A percentile compares a stretch with the other conserved stretches of the same genome.
Conservation (phyloP, 768 basidiomycete genomes). For the Pilatotrama ljubarskyi region DNA sequence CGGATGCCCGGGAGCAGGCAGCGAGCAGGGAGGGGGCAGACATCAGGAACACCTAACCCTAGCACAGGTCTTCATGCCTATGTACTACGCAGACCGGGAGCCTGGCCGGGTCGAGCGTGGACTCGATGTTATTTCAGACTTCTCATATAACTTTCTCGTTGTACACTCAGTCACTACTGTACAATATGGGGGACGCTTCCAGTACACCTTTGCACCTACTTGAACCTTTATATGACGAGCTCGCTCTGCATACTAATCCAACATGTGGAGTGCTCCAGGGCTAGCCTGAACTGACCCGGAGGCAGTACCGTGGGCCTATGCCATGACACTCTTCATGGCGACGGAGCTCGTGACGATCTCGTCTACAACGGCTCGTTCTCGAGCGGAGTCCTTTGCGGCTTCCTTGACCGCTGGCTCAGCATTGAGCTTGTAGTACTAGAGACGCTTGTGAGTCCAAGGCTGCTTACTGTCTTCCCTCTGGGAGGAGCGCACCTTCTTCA, state of each 20-base stretch:
- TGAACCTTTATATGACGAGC: too few relatives aligned
- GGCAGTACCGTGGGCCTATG: constrained; percentile 7
- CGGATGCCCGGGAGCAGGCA: neutral
- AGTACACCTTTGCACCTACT: too few relatives aligned
- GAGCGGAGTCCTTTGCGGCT: constrained; percentile 33
- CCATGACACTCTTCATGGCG: constrained; percentile 73
- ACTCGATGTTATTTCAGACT: neutral
- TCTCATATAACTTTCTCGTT: neutral
- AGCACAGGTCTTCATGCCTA: neutral
- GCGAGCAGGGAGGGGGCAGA: constrained; percentile 17
- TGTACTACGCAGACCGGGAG: neutral
- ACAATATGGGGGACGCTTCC: too few relatives aligned
- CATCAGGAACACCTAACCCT: constrained; percentile 19
- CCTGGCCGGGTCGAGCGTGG: neutral
- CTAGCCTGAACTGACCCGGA: too few relatives aligned
- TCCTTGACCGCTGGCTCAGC: constrained; percentile 46
- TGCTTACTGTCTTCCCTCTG: neutral
- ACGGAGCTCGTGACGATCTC: constrained; percentile 76
- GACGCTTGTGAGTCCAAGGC: neutral
- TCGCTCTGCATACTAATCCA: too few relatives aligned
- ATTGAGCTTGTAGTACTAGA: constrained; percentile 72
- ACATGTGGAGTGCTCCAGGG: too few relatives aligned
- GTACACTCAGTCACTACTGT: neutral
- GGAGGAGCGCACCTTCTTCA: constrained; percentile 64
- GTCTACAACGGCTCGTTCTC: constrained; percentile 49